Evolutionary conservation across 345 rosid species (phyloP).

Genomic region (Nasturtium officinale): DNA sequence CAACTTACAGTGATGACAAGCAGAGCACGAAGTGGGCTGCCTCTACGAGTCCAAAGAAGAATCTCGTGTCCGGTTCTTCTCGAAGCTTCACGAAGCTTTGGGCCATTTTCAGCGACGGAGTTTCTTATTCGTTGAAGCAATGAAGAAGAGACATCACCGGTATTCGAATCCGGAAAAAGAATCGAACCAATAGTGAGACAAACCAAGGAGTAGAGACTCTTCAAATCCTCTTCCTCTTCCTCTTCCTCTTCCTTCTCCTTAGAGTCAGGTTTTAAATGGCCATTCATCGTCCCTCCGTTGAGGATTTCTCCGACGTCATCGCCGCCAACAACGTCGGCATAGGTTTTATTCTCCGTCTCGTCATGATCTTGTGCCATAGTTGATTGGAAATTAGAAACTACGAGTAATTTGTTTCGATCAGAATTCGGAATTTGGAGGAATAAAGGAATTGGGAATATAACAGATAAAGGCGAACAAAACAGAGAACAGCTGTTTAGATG

Average conservation of each 20-base stretch:
- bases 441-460: neutral
- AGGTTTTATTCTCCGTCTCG: conserved; percentile 26
- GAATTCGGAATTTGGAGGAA: neutral
- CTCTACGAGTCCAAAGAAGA: conserved; percentile 74
- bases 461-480: conserved; percentile 9
- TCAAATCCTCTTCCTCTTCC: conserved; percentile 15
- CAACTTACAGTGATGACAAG: conserved; percentile 77
- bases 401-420: conserved; percentile 3
- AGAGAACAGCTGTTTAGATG: conserved; percentile 22
- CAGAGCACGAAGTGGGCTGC: conserved; percentile 78
- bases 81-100: conserved; percentile 61
- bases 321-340: conserved; percentile 23
- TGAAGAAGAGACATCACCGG: conserved; percentile 44
- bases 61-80: conserved; percentile 49
- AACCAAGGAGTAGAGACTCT: conserved; percentile 55
- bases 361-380: conserved; percentile 29
- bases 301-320: conserved; percentile 35
- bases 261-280: neutral
- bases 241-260: conserved; percentile 1
- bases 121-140: conserved; percentile 55
- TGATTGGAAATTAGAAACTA: conserved; percentile 7
- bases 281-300: conserved; percentile 26
- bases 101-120: conserved; percentile 53
- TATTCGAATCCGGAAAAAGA: conserved; percentile 51
- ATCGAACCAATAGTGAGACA: conserved; percentile 51